Conservation (phyloP, 257 asterid genomes). For the Nicotiana benthamiana region DNA sequence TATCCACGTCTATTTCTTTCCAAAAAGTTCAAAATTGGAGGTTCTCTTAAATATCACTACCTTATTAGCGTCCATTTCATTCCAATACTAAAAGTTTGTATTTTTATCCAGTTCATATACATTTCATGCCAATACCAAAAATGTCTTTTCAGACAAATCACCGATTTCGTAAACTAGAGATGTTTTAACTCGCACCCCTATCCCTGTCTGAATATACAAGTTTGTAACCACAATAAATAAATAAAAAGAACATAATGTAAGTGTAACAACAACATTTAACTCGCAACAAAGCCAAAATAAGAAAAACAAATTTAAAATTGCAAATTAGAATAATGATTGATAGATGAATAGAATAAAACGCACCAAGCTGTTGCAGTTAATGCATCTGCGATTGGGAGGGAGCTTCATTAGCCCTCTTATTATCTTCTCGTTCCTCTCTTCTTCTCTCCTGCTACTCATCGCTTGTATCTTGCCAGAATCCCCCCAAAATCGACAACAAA, state of each 20-base stretch:
- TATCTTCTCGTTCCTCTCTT: slow-evolving; percentile 86
- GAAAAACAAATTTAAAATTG: not conserved
- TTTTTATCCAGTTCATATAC: too few species aligned
- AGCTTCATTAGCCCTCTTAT: slow-evolving; percentile 94
- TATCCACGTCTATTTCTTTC: not conserved
- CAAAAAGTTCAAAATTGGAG: not conserved
- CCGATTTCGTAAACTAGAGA: too few species aligned
- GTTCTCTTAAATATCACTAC: not conserved
- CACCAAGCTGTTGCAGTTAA: slow-evolving; percentile 93
- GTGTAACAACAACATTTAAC: not conserved
- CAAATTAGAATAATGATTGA: not conserved
- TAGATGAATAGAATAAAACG: not conserved
- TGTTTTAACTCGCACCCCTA: too few species aligned
- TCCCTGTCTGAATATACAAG: not conserved
- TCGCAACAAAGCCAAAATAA: not conserved
- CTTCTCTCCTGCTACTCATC: slow-evolving; percentile 58
- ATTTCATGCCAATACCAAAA: not conserved
- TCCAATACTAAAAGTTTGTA: not conserved
- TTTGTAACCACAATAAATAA: not conserved
- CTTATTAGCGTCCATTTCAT: not conserved
- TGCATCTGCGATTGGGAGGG: slow-evolving; percentile 96
- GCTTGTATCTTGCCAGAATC: not conserved
- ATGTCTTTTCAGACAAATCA: not conserved
- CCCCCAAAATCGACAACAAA: slow-evolving; percentile 9
- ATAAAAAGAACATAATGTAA: not conserved